Conservation (phyloP, 75 land plant species). For the Selaginella tamariscina region DNA sequence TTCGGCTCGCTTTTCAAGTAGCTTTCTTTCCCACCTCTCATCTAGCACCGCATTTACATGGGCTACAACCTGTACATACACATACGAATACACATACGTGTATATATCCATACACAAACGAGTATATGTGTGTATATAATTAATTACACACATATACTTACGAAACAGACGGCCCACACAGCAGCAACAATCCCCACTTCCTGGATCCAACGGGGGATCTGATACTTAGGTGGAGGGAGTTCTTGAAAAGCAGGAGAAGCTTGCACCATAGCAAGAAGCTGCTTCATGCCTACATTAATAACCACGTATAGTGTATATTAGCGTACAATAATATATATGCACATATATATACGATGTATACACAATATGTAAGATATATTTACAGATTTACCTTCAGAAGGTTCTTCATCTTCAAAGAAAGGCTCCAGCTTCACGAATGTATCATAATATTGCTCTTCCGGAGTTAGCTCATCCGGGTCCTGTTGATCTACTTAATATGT, state of each 20-base stretch:
- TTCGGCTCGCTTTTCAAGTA: neutral
- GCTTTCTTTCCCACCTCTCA: neutral
- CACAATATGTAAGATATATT: too few species aligned
- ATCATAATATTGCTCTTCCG: neutral
- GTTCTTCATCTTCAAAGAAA: neutral
- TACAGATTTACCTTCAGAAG: neutral
- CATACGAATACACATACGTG: neutral
- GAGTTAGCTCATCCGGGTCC: neutral
- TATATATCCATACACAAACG: neutral
- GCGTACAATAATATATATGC: too few species aligned
- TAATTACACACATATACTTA: too few species aligned
- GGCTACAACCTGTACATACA: neutral
- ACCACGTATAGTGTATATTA: too few species aligned
- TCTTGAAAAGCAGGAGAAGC: neutral
- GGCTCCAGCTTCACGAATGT: neutral
- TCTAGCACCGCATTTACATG: neutral
- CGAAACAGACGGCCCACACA: too few species aligned
- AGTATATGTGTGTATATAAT: neutral
- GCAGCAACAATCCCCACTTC: too few species aligned
- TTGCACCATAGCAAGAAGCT: neutral
- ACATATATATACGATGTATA: too few species aligned
- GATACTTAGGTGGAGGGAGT: neutral
- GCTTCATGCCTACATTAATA: too few species aligned
- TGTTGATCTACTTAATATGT: too few species aligned
- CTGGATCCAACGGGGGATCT: neutral